Evolutionary conservation across 1,139 yeast species (phyloP).

Genomic region (Hansenula anomala): DNA sequence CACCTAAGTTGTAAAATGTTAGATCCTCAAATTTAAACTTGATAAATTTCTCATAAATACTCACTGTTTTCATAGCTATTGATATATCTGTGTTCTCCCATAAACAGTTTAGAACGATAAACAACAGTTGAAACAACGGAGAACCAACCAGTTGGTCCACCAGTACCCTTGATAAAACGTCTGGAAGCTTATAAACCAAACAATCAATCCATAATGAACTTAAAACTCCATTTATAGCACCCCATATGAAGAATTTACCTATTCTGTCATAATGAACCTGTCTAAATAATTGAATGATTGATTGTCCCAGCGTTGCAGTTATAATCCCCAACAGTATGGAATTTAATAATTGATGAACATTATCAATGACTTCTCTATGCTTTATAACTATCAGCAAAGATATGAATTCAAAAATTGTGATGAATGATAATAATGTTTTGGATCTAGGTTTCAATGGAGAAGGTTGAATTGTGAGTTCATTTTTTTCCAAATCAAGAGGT

Average conservation of each 20-base stretch:
- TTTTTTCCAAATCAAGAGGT: slow-evolving; percentile 14
- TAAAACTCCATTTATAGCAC: slow-evolving; percentile 52
- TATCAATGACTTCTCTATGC: slow-evolving; percentile 18
- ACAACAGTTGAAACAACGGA: slow-evolving; percentile 48
- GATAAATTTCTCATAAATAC: no score
- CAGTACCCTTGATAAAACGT: slow-evolving; percentile 34
- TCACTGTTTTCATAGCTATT: slow-evolving; percentile 24
- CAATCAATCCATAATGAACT: slow-evolving; percentile 55
- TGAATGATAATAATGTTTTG: slow-evolving; percentile 5
- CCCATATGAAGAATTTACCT: slow-evolving; percentile 54
- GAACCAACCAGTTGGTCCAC: slow-evolving; percentile 54
- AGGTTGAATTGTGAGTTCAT: slow-evolving; percentile 3
- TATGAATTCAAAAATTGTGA: slow-evolving; percentile 9
- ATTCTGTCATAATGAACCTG: slow-evolving; percentile 38
- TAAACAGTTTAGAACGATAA: slow-evolving; percentile 41
- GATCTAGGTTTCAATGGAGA: background rate
- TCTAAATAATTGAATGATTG: slow-evolving; percentile 45
- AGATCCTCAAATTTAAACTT: no score
- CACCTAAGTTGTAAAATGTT: no score
- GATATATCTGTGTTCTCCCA: slow-evolving; percentile 43
- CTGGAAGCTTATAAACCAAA: slow-evolving; percentile 35
- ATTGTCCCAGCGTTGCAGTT: slow-evolving; percentile 56
- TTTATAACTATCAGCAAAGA: slow-evolving; percentile 8
- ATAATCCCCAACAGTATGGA: slow-evolving; percentile 42
- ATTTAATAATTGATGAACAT: slow-evolving; percentile 26